Base-by-base conservation (phyloP, 805 yeast genomes). In the Pichia eremophila region DNA sequence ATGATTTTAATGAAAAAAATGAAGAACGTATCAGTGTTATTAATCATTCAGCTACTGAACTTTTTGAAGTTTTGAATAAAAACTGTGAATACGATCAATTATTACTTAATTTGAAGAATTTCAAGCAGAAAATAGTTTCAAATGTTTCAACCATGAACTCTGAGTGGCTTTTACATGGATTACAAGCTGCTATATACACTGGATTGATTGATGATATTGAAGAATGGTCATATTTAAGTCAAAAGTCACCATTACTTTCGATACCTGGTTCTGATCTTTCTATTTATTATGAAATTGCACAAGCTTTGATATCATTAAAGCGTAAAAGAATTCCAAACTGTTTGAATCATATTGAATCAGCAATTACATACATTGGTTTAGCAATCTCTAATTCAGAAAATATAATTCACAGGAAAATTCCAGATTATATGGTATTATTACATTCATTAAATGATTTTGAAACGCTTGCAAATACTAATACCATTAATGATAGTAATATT, bases 81-180 rank as follows among this genome's bases (percentile, higher is more conserved):
- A 87, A 85, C 62, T 90, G 87, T 31, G 71, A 85, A 19, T 84
- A 85, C 56, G 85, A 83, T 29, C 80, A 82, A 49, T 76, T 81
- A 2, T 65, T 83, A 2, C 63, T 74, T 2, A 74, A 76, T 38
- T 66, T 86, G 22, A 67, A 74, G 7, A 58, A 32, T 1, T 46
- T 55, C 11, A 48, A 54, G 1, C 62, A 73, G 12, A 34, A 34
- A 15, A 34, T 18, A 5, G 5, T 8, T 10, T 34, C 36, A 11
- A 34, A 34, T 15, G 12, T 34, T 1, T 15, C 36, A 34, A 34
- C 8, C 2, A 12, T 34, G 17, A 34, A 34, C 36, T 4, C 36
- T 34, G 83, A 78, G 4, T 81, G 86, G 82, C 65, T 81, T 3
- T 66, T 74, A 49, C 73, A 83, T 41, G 97, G 90, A 0, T 64